These are phyloP conservation scores for Leptomonas pyrrhocoris DNA, from an alignment of 208 protist species.

Conservation along the genomic window DNA sequence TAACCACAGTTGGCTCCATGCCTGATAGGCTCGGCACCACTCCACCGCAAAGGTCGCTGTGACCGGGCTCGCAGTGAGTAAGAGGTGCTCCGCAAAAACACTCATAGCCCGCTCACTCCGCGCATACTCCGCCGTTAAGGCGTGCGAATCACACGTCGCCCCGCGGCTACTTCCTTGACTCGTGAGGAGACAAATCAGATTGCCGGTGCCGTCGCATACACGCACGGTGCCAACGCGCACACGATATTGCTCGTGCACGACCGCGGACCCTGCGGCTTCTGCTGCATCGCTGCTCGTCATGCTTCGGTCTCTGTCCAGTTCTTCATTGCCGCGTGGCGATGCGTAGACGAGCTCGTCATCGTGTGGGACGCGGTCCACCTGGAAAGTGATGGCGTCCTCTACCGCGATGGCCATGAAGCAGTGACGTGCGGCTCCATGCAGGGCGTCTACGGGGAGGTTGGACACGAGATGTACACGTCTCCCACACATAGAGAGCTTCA, in stretches of 20 bases:
- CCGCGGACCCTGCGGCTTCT: not conserved
- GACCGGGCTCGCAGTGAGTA: slow-evolving; percentile 1
- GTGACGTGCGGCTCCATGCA: not conserved
- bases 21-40: slow-evolving; percentile 3
- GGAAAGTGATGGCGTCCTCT: slow-evolving; percentile 7
- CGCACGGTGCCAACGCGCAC: slow-evolving; percentile 10
- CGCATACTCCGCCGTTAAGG: slow-evolving; percentile 15
- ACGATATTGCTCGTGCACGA: not conserved
- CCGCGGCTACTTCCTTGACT: too few relatives aligned
- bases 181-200: slow-evolving; percentile 6
- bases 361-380: not conserved
- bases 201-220: slow-evolving; percentile 13
- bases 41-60: slow-evolving; percentile 8
- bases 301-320: not conserved
- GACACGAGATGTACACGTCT: not conserved
- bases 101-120: not conserved
- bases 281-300: not conserved
- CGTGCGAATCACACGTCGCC: not conserved
- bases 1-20: slow-evolving; percentile 1
- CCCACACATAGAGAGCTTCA: slow-evolving; percentile 9
- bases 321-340: too few relatives aligned
- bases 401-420: slow-evolving; percentile 6
- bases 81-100: not conserved
- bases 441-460: not conserved
- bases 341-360: not conserved